Evolutionary conservation across 805 yeast genomes (phyloP).

Genomic region (Scheffersomyces amazonensis): DNA sequence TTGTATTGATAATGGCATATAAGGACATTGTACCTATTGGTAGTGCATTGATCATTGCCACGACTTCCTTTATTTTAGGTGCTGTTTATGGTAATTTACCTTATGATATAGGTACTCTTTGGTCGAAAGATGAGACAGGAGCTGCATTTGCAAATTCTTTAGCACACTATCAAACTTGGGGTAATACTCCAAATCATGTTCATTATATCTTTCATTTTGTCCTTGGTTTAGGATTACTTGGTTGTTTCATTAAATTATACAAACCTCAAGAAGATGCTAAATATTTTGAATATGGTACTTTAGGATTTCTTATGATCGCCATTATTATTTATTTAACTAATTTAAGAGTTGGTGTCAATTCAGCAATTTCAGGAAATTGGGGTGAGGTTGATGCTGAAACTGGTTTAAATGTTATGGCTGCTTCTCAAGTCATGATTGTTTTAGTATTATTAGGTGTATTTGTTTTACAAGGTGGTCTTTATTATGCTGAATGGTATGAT

Average conservation of each 20-base stretch:
- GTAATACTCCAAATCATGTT: conserved; percentile 55
- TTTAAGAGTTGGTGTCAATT: conserved; percentile 72
- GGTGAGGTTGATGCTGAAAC: conserved; percentile 87
- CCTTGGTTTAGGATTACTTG: conserved; percentile 63
- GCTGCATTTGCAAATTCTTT: conserved; percentile 60
- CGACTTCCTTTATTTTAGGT: conserved; percentile 80
- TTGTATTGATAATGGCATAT: conserved; percentile 29
- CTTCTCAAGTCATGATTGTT: conserved; percentile 75
- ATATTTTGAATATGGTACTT: conserved; percentile 85
- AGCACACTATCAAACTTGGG: conserved; percentile 74
- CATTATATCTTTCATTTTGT: conserved; percentile 63
- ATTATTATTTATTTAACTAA: conserved; percentile 83
- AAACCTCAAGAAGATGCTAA: conserved; percentile 84
- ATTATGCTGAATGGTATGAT: conserved; percentile 75
- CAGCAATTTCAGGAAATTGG: conserved; percentile 76
- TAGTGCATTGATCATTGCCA: conserved; percentile 38
- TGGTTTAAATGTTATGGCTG: conserved; percentile 89
- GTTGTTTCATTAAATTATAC: conserved; percentile 73
- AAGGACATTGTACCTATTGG: conserved; percentile 47
- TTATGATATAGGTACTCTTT: conserved; percentile 75
- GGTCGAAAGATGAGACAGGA: conserved; percentile 49
- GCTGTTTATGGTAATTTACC: conserved; percentile 74
- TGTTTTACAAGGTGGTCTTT: conserved; percentile 81
- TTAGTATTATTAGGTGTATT: conserved; percentile 75
- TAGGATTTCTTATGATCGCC: conserved; percentile 69